These are phyloP conservation scores for Alternaria sp. DNA, from an alignment of 2,329 filamentous ascomycete genomes.

Conservation along the genomic window DNA sequence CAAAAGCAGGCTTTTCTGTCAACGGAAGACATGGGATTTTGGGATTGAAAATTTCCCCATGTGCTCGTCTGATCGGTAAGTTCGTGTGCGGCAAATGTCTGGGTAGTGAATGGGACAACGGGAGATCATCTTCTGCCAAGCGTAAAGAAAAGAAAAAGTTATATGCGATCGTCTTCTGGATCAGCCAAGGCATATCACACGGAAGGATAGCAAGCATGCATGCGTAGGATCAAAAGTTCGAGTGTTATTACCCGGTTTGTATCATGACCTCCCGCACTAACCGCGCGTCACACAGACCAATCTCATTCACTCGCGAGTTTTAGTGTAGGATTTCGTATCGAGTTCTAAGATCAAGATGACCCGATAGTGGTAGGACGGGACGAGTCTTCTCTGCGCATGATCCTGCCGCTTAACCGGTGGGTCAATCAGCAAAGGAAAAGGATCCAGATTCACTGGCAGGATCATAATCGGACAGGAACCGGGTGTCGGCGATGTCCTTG, in stretches of 20 bases:
- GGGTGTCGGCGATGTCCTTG: background rate
- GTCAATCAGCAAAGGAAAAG: background rate
- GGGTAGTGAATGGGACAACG: background rate
- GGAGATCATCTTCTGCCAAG: background rate
- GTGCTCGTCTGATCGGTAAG: background rate
- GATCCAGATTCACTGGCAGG: background rate
- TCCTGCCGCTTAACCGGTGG: background rate
- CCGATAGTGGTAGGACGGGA: background rate
- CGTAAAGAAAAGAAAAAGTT: background rate
- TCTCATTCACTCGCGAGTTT: background rate
- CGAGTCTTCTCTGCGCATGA: background rate
- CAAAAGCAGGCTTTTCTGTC: background rate
- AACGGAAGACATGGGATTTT: background rate
- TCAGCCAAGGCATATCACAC: background rate
- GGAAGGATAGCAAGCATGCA: background rate
- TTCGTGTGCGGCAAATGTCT: background rate
- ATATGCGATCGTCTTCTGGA: background rate
- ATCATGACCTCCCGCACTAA: background rate
- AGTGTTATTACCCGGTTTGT: background rate
- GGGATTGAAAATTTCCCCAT: background rate
- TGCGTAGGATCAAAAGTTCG: background rate
- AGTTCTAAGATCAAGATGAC: background rate
- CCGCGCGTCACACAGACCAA: background rate
- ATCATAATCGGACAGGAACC: background rate
- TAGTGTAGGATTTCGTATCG: background rate